These are phyloP conservation scores for Rhodotorula glutinis DNA, from an alignment of 1,284 basidiomycete species.

Conservation along the genomic window DNA sequence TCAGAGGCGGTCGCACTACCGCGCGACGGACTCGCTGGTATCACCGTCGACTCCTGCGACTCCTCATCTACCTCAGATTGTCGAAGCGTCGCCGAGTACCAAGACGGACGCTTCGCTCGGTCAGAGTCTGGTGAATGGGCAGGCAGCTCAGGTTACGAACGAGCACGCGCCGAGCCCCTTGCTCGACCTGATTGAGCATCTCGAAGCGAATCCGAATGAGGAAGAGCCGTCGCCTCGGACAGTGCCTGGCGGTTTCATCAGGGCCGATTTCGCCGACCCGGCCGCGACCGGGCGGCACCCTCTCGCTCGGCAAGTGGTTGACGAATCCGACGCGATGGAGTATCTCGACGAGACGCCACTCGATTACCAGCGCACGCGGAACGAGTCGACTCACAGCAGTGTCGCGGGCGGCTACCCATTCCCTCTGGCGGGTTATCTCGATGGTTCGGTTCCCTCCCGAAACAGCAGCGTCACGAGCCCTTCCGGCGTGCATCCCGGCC, in stretches of 20 bases:
- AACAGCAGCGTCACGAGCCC: neutral
- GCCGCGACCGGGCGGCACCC: neutral
- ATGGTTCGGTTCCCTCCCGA: neutral
- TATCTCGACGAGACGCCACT: neutral
- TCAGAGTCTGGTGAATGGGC: no score
- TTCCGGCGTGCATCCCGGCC: neutral
- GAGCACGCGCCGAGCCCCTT: conserved; percentile 3
- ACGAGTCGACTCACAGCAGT: neutral
- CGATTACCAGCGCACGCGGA: neutral
- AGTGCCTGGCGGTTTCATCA: no score
- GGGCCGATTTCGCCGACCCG: no score
- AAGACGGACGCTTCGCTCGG: no score
- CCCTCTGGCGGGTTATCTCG: conserved; percentile 19
- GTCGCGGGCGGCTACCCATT: conserved; percentile 10
- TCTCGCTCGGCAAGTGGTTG: neutral
- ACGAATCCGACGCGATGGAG: neutral
- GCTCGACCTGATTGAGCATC: conserved; percentile 10
- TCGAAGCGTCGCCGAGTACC: neutral
- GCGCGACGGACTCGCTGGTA: neutral
- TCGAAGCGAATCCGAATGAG: neutral
- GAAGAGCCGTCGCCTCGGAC: neutral
- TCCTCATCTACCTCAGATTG: neutral
- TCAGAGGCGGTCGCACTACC: neutral
- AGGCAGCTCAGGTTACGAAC: neutral
- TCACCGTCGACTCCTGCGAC: neutral